phyloP scores from a whole-genome alignment of 2,329 filamentous ascomycete genomes.

The Chalaropsis thielavioides region DNA sequence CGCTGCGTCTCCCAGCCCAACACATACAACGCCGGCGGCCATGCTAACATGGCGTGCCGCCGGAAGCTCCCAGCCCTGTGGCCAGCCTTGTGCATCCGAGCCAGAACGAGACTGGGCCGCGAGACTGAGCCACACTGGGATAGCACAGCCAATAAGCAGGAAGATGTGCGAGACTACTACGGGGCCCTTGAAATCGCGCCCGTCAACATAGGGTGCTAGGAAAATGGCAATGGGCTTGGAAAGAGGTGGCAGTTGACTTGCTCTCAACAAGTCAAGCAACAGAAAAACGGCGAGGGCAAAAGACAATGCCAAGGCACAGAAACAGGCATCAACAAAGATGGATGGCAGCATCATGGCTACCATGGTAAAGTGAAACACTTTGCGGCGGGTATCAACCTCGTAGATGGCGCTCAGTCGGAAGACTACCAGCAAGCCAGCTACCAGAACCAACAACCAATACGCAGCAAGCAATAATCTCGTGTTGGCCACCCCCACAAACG shows the following conservation, averaged over 20 bases:
- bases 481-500: conserved; percentile 58
- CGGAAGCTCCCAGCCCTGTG: conserved; percentile 57
- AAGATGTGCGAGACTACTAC: conserved; percentile 96
- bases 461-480: conserved; percentile 60
- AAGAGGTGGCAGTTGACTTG: conserved; percentile 79
- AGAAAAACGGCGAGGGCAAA: conserved; percentile 74
- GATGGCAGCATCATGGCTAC: conserved; percentile 86
- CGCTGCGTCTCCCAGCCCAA: conserved; percentile 87
- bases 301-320: conserved; percentile 62
- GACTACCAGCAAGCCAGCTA: conserved; percentile 58
- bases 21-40: conserved; percentile 83
- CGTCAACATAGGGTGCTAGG: conserved; percentile 85
- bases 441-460: conserved; percentile 60
- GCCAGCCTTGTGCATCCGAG: neutral
- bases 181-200: conserved; percentile 78
- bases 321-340: conserved; percentile 74
- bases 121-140: conserved; percentile 81
- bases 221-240: conserved; percentile 77
- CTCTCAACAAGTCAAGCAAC: conserved; percentile 74
- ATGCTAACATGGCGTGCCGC: conserved; percentile 65
- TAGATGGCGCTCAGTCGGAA: conserved; percentile 60
- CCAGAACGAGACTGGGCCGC: conserved; percentile 48
- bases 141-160: conserved; percentile 82
- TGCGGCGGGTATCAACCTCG: conserved; percentile 88
- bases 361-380: conserved; percentile 98